Evolutionary conservation across 2,329 filamentous ascomycete species (phyloP).

Genomic region (Lasiodiplodia hormozganensis): DNA sequence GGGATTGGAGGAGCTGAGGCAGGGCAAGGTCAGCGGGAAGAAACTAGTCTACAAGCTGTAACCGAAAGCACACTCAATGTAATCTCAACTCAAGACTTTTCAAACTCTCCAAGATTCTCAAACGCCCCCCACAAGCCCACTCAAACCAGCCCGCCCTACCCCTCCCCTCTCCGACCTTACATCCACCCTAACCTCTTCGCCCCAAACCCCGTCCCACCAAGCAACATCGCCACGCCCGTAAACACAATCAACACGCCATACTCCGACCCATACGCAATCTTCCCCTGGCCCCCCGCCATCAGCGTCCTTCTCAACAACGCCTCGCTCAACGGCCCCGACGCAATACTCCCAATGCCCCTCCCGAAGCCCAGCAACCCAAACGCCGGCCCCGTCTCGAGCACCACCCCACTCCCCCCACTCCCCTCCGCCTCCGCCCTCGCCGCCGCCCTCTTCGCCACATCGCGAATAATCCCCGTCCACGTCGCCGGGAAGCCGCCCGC

Average conservation of each 20-base stretch:
- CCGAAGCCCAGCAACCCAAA: slow-evolving; percentile 55
- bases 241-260: slow-evolving; percentile 47
- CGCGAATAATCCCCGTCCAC: slow-evolving; percentile 45
- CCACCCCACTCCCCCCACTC: slow-evolving; percentile 35
- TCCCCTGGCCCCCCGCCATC: background rate
- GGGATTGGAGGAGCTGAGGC: slow-evolving; percentile 42
- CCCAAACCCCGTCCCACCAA: slow-evolving; percentile 42
- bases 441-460: slow-evolving; percentile 41
- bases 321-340: slow-evolving; percentile 58
- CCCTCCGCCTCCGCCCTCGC: background rate
- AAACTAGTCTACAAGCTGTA: slow-evolving; percentile 43
- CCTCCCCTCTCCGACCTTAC: background rate
- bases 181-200: slow-evolving; percentile 2
- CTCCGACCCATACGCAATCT: slow-evolving; percentile 40
- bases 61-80: background rate
- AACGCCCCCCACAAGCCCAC: too few species aligned
- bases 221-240: slow-evolving; percentile 51
- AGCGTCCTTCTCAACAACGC: slow-evolving; percentile 38
- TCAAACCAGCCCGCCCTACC: too few species aligned
- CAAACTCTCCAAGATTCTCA: too few species aligned
- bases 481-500: slow-evolving; percentile 48
- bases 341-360: slow-evolving; percentile 57
- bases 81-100: too few species aligned
- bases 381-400: slow-evolving; percentile 54
- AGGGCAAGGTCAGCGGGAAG: slow-evolving; percentile 42